Evolutionary conservation across 345 rosid species (phyloP), one percentile per base, ranked within the genome.

Genomic region (Camelina hispida): DNA sequence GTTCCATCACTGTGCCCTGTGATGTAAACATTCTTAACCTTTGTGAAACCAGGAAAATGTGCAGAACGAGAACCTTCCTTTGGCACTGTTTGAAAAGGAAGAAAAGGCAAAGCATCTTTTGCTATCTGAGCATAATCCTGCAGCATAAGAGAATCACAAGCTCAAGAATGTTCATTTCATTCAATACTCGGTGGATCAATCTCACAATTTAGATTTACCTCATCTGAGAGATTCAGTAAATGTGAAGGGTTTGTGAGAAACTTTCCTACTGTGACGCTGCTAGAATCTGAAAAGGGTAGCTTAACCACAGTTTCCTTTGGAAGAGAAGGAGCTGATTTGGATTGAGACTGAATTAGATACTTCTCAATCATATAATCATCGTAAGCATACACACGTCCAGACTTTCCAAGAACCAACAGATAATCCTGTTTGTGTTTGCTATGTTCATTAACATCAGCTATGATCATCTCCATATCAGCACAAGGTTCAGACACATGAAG

Each of bases 1-100:
- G 87, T 82, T 76, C 98, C 98, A 80, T 91, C 89, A 64, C 85
- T 82, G 63, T 91, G 98, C 38, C 98, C 98, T 35, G 93, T 85
- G 74, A 94, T 83, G 80, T 82, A 88, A 78, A 94, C 76, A 78
- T 94, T 86, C 73, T 84, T 88, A 68, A 91, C 81, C 84, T 89
- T 90, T 62, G 87, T 37, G 78, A 91, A 88, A 55, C 97, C 97
- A 62, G 76, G 81, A 74, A 91, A 87, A 38, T 76, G 85, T 46
- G 69, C 78, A 15, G 82, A 58, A 63, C 71, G 77, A 2, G 78
- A 65, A 61, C 79, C 81, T 56, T 91, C 96, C 81, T 85, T 93
- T 23, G 79, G 54, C 74, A 66, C 83, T 30, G 81, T 75, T 40
- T 88, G 93, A 9, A 67, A 84, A 63, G 88, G 85, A 78, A 94